These are phyloP conservation scores for Volvox africanus DNA, from an alignment of 139 green algal genomes.

Conservation along the genomic window DNA sequence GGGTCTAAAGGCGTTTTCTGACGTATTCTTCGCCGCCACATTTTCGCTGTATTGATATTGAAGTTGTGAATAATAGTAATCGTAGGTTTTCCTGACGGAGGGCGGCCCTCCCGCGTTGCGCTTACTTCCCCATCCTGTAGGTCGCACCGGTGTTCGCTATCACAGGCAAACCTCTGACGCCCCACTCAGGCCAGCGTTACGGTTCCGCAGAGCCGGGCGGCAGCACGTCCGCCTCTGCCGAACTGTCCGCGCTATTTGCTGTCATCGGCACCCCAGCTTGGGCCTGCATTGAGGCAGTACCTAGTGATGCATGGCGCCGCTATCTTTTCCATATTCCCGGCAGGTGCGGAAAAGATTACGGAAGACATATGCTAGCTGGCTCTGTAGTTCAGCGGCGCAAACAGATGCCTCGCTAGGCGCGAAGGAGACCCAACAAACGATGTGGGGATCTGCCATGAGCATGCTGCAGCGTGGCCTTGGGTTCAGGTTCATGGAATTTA, in stretches of 20 bases:
- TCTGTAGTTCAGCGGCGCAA: too few relatives aligned
- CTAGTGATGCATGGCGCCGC: conserved; percentile 71
- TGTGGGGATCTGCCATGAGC: too few relatives aligned
- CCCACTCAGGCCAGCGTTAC: conserved; percentile 35
- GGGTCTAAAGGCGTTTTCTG: too few relatives aligned
- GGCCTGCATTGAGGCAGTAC: conserved; percentile 82
- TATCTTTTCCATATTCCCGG: conserved; percentile 79
- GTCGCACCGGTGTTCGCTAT: conserved; percentile 88
- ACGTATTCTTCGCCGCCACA: too few relatives aligned
- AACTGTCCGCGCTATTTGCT: conserved; percentile 89
- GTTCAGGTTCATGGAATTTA: too few relatives aligned
- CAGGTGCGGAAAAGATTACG: neutral
- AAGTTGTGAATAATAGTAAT: too few relatives aligned
- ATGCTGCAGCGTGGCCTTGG: too few relatives aligned
- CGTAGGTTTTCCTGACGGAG: too few relatives aligned
- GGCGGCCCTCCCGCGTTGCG: too few relatives aligned
- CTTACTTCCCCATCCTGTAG: conserved; percentile 31
- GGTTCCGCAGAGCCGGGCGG: conserved; percentile 22
- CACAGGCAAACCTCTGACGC: conserved; percentile 75
- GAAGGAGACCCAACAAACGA: too few relatives aligned
- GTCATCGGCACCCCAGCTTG: conserved; percentile 91
- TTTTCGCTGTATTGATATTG: too few relatives aligned
- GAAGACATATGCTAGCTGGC: neutral
- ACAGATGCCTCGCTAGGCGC: too few relatives aligned
- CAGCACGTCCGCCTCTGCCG: conserved; percentile 64